phyloP scores from a whole-genome alignment of 2,329 filamentous ascomycete species.

The Escovopsis sp. region DNA sequence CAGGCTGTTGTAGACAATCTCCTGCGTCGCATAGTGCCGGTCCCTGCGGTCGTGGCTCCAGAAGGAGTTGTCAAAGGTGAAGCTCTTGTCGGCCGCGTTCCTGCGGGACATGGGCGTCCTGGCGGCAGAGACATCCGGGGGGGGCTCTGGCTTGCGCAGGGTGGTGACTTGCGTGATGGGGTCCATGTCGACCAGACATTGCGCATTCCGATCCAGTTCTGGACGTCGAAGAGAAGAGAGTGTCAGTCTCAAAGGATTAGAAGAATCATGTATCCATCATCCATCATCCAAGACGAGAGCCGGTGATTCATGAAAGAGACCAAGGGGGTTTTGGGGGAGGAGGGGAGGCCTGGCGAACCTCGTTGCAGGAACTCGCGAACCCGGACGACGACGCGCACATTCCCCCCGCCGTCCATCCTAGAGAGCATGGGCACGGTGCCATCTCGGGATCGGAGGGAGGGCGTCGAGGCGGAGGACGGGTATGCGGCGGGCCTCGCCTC shows the following conservation, averaged over 20 bases:
- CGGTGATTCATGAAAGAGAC: too few species aligned
- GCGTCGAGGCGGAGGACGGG: conserved; percentile 61
- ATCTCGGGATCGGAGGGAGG: conserved; percentile 61
- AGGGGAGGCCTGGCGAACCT: conserved; percentile 35
- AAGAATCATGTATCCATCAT: too few species aligned
- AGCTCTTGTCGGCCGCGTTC: conserved; percentile 71
- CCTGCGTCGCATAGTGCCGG: conserved; percentile 78
- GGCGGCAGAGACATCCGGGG: conserved; percentile 30
- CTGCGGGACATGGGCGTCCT: conserved; percentile 44
- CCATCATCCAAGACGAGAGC: too few species aligned
- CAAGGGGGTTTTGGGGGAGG: too few species aligned
- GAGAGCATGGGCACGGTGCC: conserved; percentile 43
- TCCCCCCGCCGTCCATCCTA: conserved; percentile 51
- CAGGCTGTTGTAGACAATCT: conserved; percentile 84
- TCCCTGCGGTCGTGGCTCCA: conserved; percentile 80
- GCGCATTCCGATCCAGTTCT: conserved; percentile 70
- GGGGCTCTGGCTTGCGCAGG: conserved; percentile 53
- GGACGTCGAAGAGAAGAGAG: background rate
- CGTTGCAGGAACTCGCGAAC: conserved; percentile 65
- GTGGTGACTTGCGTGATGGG: conserved; percentile 74
- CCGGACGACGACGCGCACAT: conserved; percentile 70
- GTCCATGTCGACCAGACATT: conserved; percentile 87
- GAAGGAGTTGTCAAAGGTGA: conserved; percentile 96
- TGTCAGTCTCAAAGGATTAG: background rate
- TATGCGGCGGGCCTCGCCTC: conserved; percentile 22